Base-by-base conservation (phyloP, 331 rosid species). In the Quercus phellos region DNA sequence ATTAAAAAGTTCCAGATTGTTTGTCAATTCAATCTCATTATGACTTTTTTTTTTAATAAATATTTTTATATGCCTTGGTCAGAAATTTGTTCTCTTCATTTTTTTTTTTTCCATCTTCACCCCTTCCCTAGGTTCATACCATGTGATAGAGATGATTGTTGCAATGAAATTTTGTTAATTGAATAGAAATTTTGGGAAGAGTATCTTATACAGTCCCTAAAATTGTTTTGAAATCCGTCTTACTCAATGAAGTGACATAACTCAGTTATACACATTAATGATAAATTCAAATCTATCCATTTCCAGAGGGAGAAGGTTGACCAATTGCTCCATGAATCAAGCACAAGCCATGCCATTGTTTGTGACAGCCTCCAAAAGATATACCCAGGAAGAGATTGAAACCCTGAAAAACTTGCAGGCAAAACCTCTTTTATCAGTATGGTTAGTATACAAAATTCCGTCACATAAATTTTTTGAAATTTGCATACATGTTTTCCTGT, bases 341-440 rank as follows among this genome's bases (percentile, higher is more conserved):
- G 85, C 54, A 24, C 73, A 63, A 79, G 74, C 70, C 89, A 91
- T 53, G 86, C 90, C 78, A 89, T 92, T 32, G 76, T 94, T 4
- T 87, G 94, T 42, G 89, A 93, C 80, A 50, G 88, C 60, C 76
- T 93, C 30, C 88, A 61, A 81, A 91, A 91, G 82, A 86, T 92
- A 50, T 94, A 94, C 84, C 93, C 88, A 0, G 93, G 90, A 74
- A 90, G 82, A 74, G 99, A 94, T 53, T 97, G 99, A 32, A 94
- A 94, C 87, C 98, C 90, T 1, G 90, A 85, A 42, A 92, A 92
- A 78, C 72, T 78, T 76, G 99, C 99, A 4, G 99, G 98, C 68
- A 94, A 94, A 82, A 92, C 99, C 73, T 92, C 99, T 66, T 94
- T 92, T 84, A 94, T 94, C 80, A 94, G 77, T 78, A 94, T 94